These are phyloP conservation scores for Metschnikowia orientalis DNA, from an alignment of 805 yeast species.

Conservation along the genomic window DNA sequence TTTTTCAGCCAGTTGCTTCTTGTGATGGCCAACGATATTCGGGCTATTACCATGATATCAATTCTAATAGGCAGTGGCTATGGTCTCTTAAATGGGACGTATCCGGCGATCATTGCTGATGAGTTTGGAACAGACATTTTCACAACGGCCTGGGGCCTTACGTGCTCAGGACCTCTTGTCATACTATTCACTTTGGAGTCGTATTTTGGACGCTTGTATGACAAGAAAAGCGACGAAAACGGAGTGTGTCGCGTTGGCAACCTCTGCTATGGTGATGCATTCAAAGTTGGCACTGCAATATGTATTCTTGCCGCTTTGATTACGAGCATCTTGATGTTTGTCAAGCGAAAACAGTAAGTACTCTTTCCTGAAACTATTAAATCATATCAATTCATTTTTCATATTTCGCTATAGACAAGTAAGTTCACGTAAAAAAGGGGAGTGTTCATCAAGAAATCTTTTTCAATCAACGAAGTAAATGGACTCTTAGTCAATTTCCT, in stretches of 20 bases:
- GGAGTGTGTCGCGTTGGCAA: slow-evolving; percentile 38
- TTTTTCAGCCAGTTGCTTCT: slow-evolving; percentile 37
- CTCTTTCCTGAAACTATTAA: no score
- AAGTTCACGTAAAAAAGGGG: no score
- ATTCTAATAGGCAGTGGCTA: slow-evolving; percentile 58
- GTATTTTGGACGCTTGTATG: slow-evolving; percentile 53
- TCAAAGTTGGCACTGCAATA: slow-evolving; percentile 27
- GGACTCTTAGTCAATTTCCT: slow-evolving; percentile 42
- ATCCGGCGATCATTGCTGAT: slow-evolving; percentile 74
- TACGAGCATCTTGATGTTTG: slow-evolving; percentile 24
- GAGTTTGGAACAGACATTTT: slow-evolving; percentile 62
- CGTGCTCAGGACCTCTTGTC: slow-evolving; percentile 65
- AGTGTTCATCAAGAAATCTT: no score
- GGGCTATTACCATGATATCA: slow-evolving; percentile 38
- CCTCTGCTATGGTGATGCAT: slow-evolving; percentile 36
- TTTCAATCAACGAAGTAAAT: slow-evolving; percentile 37
- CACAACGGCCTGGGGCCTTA: slow-evolving; percentile 72
- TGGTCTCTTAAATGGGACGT: slow-evolving; percentile 68
- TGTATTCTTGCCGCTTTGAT: slow-evolving; percentile 25
- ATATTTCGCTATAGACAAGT: no score
- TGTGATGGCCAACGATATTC: slow-evolving; percentile 22
- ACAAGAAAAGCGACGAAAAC: slow-evolving; percentile 37
- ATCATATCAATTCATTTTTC: no score
- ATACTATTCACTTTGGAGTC: slow-evolving; percentile 51
- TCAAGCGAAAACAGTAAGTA: slow-evolving; percentile 18